These are phyloP conservation scores for Saprolegnia parasitica DNA, from an alignment of 352 stramenopile genomes.

Conservation along the genomic window DNA sequence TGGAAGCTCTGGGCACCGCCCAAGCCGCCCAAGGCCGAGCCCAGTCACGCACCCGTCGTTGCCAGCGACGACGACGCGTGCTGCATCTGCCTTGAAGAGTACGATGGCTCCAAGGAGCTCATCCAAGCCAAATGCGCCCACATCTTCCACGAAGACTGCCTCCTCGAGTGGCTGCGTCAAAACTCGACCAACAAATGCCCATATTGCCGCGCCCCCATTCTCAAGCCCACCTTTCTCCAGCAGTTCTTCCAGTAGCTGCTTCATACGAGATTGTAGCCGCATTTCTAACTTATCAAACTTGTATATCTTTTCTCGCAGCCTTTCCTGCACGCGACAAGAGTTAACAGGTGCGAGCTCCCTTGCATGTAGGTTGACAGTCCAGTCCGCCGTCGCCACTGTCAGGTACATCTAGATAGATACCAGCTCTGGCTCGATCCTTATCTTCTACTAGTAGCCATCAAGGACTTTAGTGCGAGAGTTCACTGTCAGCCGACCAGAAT, in stretches of 20 bases:
- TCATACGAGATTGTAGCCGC: background rate
- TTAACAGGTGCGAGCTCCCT: background rate
- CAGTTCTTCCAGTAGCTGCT: conserved; percentile 25
- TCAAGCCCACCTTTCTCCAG: conserved; percentile 28
- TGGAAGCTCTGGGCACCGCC: background rate
- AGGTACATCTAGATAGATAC: too few species aligned
- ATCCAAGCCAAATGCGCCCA: conserved; percentile 79
- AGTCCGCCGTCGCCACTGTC: too few species aligned
- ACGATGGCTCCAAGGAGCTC: conserved; percentile 46
- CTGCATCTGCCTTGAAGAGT: conserved; percentile 41
- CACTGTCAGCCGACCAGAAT: too few species aligned
- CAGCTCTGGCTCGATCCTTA: too few species aligned
- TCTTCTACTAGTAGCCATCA: too few species aligned
- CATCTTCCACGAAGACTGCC: conserved; percentile 82
- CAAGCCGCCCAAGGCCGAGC: background rate
- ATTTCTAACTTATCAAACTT: conserved; percentile 15
- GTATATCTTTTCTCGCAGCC: background rate
- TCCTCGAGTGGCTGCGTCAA: conserved; percentile 73
- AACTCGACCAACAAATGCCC: conserved; percentile 76
- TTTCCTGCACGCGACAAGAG: background rate
- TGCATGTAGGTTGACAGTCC: background rate
- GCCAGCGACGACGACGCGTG: conserved; percentile 67
- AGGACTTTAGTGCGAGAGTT: too few species aligned
- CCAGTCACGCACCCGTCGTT: background rate
- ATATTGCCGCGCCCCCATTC: conserved; percentile 54